Base-by-base conservation (phyloP, 2,329 filamentous ascomycete species). In the Pyrenophora seminiperda region DNA sequence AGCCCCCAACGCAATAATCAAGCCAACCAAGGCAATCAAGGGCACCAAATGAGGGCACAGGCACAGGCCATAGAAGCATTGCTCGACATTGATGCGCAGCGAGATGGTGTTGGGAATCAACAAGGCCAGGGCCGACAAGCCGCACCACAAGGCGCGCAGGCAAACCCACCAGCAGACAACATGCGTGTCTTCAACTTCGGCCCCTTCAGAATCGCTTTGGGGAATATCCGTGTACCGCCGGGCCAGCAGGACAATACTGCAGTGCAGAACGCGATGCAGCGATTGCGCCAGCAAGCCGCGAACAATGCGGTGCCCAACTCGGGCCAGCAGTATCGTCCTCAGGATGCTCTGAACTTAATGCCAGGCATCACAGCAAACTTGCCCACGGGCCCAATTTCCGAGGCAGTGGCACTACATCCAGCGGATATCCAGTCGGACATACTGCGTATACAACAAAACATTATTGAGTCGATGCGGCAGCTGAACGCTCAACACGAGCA, bases 141-240 rank as follows among this genome's bases (percentile, higher is more conserved):
- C 47, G 45, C 43, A 19, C 50, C 50, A 18, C 59, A 63, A 42
- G 58, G 44, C 31, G 60, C 43, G 22, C 67, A 69, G 42, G 58
- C 63, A 38, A 55, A 53, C 19, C 59, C 51, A 15, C 62, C 59
- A 27, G 59, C 51, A 38, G 66, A 63, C 14, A 71, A 73, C 33
- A 60, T 73, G 58, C 66, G 70, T 5, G 66, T 72, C 1, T 73
- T 70, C 63, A 72, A 72, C 41, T 58, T 73, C 32, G 70, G 70
- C 7, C 70, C 70, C 2, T 59, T 73, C 44, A 56, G 70, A 15
- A 58, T 73, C 32, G 70, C 68, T 10, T 45, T 72, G 33, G 70
- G 70, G 2, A 70, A 72, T 38, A 39, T 71, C n/a, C 68, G 67
- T 6, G 32, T 71, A 22, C 67, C 68, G 29, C 54, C 59, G 7